Evolutionary conservation across 192 early-diverging fungal species (phyloP).

Genomic region (Dispira simplex): DNA sequence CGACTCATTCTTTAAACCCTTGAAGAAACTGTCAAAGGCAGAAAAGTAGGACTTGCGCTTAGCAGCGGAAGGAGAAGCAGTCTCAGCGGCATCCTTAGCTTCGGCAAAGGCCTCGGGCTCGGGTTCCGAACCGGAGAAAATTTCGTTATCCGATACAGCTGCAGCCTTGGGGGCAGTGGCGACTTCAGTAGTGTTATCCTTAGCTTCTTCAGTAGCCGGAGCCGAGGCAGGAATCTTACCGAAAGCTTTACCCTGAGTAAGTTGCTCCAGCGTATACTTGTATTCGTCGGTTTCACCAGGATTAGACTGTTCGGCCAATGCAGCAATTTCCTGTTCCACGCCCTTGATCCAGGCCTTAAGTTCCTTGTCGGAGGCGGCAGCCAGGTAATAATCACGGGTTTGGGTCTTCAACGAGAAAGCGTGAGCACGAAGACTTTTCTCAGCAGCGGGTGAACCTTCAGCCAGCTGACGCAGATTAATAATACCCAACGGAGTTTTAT

Average conservation of each 20-base stretch:
- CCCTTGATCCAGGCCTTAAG: not conserved
- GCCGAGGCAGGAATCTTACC: not conserved
- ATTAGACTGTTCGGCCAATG: not conserved
- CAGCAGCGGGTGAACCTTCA: constrained; percentile 4
- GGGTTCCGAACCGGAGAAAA: constrained; percentile 7
- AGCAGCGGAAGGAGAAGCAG: not conserved
- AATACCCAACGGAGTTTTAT: constrained; percentile 2
- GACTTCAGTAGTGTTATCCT: not conserved
- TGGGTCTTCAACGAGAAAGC: constrained; percentile 8
- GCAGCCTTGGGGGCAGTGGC: not conserved
- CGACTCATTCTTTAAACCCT: not conserved
- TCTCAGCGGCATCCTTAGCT: not conserved
- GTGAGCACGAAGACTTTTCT: not conserved
- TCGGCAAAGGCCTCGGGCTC: not conserved
- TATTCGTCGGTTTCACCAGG: not conserved
- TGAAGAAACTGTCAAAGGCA: constrained; percentile 4
- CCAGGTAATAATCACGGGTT: not conserved
- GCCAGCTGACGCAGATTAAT: constrained; percentile 8
- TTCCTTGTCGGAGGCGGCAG: constrained; percentile 7
- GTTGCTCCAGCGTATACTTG: not conserved
- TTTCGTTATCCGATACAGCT: constrained; percentile 2
- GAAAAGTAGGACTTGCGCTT: constrained; percentile 5
- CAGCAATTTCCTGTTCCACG: not conserved
- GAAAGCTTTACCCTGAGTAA: not conserved
- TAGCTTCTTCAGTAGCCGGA: not conserved